Percentiles rank a stretch among this genome's conserved stretches.
These are phyloP conservation scores for Claviceps spartinae DNA, from an alignment of 2,329 filamentous ascomycete genomes.

Conservation along the genomic window DNA sequence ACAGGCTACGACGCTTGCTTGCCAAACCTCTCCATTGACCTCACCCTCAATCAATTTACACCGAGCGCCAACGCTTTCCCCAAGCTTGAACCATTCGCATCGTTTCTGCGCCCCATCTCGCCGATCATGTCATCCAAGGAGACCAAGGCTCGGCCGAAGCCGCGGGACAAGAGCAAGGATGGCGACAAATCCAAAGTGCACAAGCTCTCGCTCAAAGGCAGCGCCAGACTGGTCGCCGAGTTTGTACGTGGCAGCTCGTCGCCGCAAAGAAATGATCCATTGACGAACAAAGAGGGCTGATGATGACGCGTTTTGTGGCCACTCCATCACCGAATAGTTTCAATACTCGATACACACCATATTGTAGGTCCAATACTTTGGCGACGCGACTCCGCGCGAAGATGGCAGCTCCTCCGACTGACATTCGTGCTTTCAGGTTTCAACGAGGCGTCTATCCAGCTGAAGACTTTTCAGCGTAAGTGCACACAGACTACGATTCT, in stretches of 20 bases:
- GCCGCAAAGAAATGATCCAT: not conserved
- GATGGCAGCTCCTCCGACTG: not conserved
- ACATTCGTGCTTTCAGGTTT: conserved; percentile 43
- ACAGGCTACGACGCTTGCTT: not conserved
- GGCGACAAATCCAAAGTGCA: conserved; percentile 80
- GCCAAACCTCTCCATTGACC: conserved; percentile 15
- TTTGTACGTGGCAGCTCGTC: conserved; percentile 44
- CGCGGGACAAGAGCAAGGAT: conserved; percentile 18
- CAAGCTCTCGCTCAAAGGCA: conserved; percentile 81
- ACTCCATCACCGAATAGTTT: conserved; percentile 41
- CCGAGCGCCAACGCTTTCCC: not conserved
- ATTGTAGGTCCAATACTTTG: conserved; percentile 40
- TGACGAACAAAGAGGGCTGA: conserved; percentile 1
- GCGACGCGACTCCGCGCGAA: no score
- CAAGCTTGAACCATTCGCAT: not conserved
- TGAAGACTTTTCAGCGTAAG: conserved; percentile 87
- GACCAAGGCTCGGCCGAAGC: conserved; percentile 4
- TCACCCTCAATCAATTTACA: not conserved
- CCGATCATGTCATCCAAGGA: conserved; percentile 19
- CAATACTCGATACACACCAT: conserved; percentile 98
- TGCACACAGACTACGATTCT: conserved; percentile 4
- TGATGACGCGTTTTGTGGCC: not conserved
- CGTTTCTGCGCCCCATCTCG: not conserved
- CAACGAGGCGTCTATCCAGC: conserved; percentile 79
- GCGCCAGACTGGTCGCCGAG: conserved; percentile 78